Evolutionary conservation across 108 stramenopile genomes (phyloP).

Genomic region (Seminavis robusta): DNA sequence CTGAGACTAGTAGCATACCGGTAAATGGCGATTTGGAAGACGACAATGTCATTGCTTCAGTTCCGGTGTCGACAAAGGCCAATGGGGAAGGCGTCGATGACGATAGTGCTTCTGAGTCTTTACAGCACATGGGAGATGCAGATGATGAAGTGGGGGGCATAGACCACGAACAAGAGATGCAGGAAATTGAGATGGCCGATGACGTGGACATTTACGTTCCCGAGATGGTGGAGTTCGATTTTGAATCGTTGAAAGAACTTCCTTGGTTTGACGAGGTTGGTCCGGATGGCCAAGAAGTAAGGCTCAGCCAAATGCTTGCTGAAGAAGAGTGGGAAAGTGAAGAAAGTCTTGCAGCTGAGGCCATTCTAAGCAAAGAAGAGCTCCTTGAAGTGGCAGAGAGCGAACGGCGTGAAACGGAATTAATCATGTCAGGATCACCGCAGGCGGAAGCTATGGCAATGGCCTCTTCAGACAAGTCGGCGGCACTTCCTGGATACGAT

Average conservation of each 20-base stretch:
- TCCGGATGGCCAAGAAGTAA: slow-evolving; percentile 50
- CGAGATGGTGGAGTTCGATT: no score
- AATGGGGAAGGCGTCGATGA: neutral
- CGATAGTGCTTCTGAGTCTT: neutral
- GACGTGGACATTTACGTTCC: no score
- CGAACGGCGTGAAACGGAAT: slow-evolving; percentile 17
- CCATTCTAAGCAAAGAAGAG: slow-evolving; percentile 41
- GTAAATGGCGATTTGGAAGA: no score
- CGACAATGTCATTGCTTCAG: no score
- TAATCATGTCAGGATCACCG: neutral
- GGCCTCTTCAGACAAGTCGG: neutral
- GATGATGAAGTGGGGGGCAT: no score
- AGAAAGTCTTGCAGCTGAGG: slow-evolving; percentile 2
- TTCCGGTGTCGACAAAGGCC: no score
- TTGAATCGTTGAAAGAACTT: neutral
- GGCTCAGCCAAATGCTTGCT: slow-evolving; percentile 53
- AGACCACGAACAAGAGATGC: no score
- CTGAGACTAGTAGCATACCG: no score
- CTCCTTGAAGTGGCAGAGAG: slow-evolving; percentile 32
- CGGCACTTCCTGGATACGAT: slow-evolving; percentile 26
- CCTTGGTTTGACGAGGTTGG: slow-evolving; percentile 52
- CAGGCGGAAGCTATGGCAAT: slow-evolving; percentile 3
- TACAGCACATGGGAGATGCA: slow-evolving; percentile 1
- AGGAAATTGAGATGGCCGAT: no score
- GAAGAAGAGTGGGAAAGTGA: slow-evolving; percentile 58